These are phyloP conservation scores for Lathyrus oleraceus DNA, from an alignment of 306 rosid genomes.

Conservation along the genomic window DNA sequence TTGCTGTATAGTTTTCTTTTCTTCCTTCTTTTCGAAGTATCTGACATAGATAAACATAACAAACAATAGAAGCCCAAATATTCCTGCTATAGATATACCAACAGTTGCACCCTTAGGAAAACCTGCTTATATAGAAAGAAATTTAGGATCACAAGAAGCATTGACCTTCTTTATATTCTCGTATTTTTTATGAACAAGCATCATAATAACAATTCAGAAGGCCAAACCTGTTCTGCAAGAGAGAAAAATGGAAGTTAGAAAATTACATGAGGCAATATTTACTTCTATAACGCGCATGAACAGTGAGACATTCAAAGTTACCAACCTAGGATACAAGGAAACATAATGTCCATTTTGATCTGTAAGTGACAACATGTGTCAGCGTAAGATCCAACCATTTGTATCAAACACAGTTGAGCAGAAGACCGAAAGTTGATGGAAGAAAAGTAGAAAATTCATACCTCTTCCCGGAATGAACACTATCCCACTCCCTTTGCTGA, in stretches of 20 bases:
- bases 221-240: constrained; percentile 56
- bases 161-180: neutral
- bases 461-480: constrained; percentile 72
- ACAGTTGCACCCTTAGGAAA: constrained; percentile 49
- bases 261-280: constrained; percentile 21
- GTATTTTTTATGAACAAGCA: constrained; percentile 5
- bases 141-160: constrained; percentile 34
- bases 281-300: constrained; percentile 30
- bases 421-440: neutral
- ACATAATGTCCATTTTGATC: constrained; percentile 56
- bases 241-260: constrained; percentile 23
- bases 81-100: constrained; percentile 58
- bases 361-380: constrained; percentile 27
- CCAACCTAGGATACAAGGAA: constrained; percentile 51
- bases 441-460: constrained; percentile 20
- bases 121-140: constrained; percentile 53
- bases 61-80: constrained; percentile 51
- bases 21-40: constrained; percentile 51
- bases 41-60: constrained; percentile 41
- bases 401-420: too few species aligned
- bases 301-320: too few species aligned
- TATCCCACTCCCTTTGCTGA: constrained; percentile 48
- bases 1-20: constrained; percentile 31
- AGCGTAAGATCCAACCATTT: too few species aligned
- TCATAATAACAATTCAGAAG: constrained; percentile 20